These are phyloP conservation scores for Cystofilobasidium bisporidii DNA, from an alignment of 768 basidiomycete genomes.

Conservation along the genomic window DNA sequence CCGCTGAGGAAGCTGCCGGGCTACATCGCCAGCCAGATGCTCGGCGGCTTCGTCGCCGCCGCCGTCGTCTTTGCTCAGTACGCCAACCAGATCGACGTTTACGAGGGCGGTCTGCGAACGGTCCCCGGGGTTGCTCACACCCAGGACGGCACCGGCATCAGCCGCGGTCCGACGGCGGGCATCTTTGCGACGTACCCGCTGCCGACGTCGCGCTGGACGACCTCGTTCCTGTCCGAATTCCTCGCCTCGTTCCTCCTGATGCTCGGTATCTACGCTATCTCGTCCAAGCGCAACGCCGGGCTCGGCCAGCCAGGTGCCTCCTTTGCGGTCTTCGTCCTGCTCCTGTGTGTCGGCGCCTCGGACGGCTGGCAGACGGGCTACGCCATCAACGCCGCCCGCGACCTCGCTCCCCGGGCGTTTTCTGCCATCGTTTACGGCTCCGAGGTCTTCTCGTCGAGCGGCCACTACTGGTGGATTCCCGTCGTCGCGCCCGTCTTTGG, in stretches of 20 bases:
- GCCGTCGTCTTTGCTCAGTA: constrained; percentile 22
- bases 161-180: constrained; percentile 18
- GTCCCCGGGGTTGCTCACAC: constrained; percentile 7
- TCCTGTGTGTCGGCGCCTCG: constrained; percentile 13
- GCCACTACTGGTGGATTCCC: constrained; percentile 26
- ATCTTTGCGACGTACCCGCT: constrained; percentile 27
- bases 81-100: constrained; percentile 18
- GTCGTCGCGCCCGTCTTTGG: constrained; percentile 23
- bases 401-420: constrained; percentile 24
- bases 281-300: constrained; percentile 12
- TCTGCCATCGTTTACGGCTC: constrained; percentile 23
- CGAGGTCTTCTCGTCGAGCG: constrained; percentile 13
- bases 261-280: constrained; percentile 26
- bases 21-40: constrained; percentile 24
- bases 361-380: constrained; percentile 22
- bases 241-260: constrained; percentile 17
- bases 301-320: neutral
- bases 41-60: constrained; percentile 26
- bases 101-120: constrained; percentile 13
- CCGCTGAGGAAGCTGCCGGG: constrained; percentile 15
- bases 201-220: neutral
- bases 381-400: constrained; percentile 19
- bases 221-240: constrained; percentile 21
- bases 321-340: constrained; percentile 23
- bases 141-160: neutral